These are phyloP conservation scores for Oryza nivara DNA, from an alignment of 176 grass and related monocot species.

Conservation along the genomic window DNA sequence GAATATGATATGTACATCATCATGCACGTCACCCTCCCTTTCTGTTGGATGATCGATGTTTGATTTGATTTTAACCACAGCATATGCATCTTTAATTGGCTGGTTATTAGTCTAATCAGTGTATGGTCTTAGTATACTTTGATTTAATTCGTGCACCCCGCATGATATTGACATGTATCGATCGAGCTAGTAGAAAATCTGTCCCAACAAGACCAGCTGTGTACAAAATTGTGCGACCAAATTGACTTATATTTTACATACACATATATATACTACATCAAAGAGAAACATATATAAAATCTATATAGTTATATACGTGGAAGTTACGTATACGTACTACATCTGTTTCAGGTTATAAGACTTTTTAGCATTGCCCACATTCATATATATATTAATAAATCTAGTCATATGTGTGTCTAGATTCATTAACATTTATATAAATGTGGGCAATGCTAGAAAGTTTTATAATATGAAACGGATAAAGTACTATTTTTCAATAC, in stretches of 20 bases:
- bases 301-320: too few species aligned
- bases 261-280: not conserved
- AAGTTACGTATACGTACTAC: too few species aligned
- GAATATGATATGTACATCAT: not conserved
- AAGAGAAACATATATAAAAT: not conserved
- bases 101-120: not conserved
- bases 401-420: too few species aligned
- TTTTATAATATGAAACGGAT: too few species aligned
- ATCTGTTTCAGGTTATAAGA: too few species aligned
- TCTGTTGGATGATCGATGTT: conserved; percentile 33
- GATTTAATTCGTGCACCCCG: not conserved
- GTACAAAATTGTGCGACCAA: not conserved
- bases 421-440: too few species aligned
- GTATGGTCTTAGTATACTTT: not conserved
- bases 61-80: conserved; percentile 32
- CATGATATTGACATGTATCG: not conserved
- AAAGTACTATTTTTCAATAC: too few species aligned
- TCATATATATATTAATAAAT: too few species aligned
- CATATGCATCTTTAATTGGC: not conserved
- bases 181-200: not conserved
- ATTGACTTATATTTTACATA: not conserved
- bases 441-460: too few species aligned
- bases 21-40: conserved; percentile 30
- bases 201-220: not conserved
- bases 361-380: too few species aligned